Base-by-base conservation (phyloP, 1,284 basidiomycete species). In the Pascua guehoae region DNA sequence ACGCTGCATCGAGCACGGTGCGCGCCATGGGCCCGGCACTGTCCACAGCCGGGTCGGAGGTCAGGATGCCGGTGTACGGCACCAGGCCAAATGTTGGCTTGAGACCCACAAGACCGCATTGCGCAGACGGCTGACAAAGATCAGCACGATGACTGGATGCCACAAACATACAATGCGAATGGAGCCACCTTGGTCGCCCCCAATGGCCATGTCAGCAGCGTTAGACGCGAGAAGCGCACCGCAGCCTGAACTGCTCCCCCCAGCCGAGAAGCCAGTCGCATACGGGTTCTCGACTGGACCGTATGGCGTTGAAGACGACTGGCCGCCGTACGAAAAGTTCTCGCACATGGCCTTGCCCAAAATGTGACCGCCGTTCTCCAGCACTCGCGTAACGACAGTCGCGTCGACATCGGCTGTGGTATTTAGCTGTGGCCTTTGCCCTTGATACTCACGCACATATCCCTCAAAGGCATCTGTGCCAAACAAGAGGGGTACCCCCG, bases 101-200 rank as follows among this genome's bases (percentile, higher is more conserved):
- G 32, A 81, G 61, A 2, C 80, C 80, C 14, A 80, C 78, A 39
- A 80, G 70, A 9, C 80, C 80, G 51, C 77, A 78, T 46, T 74
- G 74, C 0, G 78, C 67, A 8, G 78, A 72, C 14, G 80, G 79
- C 75, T 64, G 18, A 7, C 7, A 32, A 3, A 32, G 3, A 2
- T 39, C 17, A 40, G 48, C 17, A 12, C 15, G 15, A 37, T 2
- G 32, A 17, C 17, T 12, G 24, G 12, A 9, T 41, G 4, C 11
- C 2, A 3, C 15, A 2, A 1, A 54, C 51, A 16, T 40, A 57
- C 53, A 49, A 82, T 76, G 15, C 81, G 75, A 42, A 82, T 80
- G 36, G 74, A 78, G 0, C 80, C 81, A 24, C 80, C 80, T 62
- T 82, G 80, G 55, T 81, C 80, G 32, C 75, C 79, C 1, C 79